Evolutionary conservation across 345 rosid species (phyloP), one percentile per base, ranked within the genome.

Genomic region (Theobroma cacao): DNA sequence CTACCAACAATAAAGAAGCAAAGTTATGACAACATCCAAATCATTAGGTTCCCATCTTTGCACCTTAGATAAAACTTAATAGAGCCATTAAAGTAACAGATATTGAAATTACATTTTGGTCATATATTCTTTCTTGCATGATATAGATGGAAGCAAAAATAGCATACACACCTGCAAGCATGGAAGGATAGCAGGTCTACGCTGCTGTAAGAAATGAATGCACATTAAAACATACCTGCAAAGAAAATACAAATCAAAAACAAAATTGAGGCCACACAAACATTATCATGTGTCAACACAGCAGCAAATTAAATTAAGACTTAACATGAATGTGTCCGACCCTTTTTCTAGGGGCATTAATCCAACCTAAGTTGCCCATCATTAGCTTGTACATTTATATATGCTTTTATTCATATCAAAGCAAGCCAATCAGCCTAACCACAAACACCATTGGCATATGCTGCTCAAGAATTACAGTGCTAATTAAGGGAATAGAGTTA

Each of bases 151-250:
- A 76, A 22, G 40, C 36, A 71, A 77, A 47, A 38, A 67, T n/a
- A 28, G 33, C 75, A 45, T 68, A 47, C 72, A 60, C 12, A 91
- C 99, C 97, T 96, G 99, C 81, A 96, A 91, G 85, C 97, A 96
- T 33, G 99, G 99, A 81, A 96, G 98, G 66, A 96, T 91, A 53
- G 99, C 90, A 26, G 97, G 99, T 55, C 90, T 87, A 38, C 99
- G 94, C 77, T 52, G 91, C 84, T 96, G 99, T 85, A 96, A 80
- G 89, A 91, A 96, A 81, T 94, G 95, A 83, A 96, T 96, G 86
- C 99, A 96, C 99, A 96, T 94, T 68, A 96, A 78, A 68, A 96
- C 99, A 78, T 94, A 94, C 89, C 99, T 96, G 94, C 80, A 85
- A 77, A 56, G 67, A 40, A 40, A 79, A 60, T 30, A 2, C 7